Conservation (phyloP, 1,284 basidiomycete genomes). For the Ceratobasidium papillatum region DNA sequence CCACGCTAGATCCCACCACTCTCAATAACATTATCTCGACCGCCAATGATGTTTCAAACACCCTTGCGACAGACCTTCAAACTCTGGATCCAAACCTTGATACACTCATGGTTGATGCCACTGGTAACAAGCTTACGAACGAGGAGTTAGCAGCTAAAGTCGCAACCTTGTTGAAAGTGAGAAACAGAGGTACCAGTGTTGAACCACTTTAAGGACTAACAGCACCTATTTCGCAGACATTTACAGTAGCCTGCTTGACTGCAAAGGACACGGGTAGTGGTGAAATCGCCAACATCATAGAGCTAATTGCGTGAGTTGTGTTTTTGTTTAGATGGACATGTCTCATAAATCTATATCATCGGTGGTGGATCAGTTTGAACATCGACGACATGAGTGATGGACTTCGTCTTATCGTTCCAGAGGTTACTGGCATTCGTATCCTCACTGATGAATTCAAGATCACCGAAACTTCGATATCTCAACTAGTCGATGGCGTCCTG, state of each 20-base stretch:
- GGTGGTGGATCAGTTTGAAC: not conserved
- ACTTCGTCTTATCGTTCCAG: not conserved
- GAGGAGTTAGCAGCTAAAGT: not conserved
- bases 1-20: not conserved
- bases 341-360: no score
- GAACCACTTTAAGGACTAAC: not conserved
- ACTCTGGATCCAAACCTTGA: not conserved
- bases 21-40: not conserved
- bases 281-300: constrained; percentile 8
- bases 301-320: constrained; percentile 17
- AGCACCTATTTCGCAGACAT: not conserved
- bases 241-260: not conserved
- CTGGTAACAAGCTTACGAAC: not conserved
- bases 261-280: constrained; percentile 3
- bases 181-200: not conserved
- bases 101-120: constrained; percentile 16
- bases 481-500: not conserved
- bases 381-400: not conserved
- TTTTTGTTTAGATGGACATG: not conserved
- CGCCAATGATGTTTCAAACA: constrained; percentile 13
- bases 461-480: not conserved
- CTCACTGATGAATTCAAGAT: not conserved
- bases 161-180: not conserved
- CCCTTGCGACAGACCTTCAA: constrained; percentile 4
- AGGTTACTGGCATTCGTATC: not conserved